Percentiles rank a stretch among this genome's conserved stretches.
Evolutionary conservation across 306 rosid species (phyloP).

Genomic region (Cicer bijugum): DNA sequence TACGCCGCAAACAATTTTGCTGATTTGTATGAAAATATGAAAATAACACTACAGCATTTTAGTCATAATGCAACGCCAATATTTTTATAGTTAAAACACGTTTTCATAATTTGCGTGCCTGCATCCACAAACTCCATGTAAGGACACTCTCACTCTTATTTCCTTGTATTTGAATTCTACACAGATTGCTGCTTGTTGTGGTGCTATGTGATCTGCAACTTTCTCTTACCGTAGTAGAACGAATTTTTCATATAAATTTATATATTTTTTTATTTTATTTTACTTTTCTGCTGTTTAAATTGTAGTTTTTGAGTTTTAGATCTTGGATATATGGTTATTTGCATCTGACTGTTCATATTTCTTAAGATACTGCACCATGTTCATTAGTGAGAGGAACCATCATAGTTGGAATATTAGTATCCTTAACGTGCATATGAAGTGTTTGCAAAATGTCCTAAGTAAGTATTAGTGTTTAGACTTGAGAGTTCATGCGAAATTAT

Average conservation of each 20-base stretch:
- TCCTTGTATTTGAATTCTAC: not conserved
- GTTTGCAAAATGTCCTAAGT: no score
- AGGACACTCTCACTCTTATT: conserved; percentile 10
- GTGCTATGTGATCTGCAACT: conserved; percentile 61
- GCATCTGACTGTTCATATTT: conserved; percentile 34
- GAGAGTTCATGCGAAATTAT: no score
- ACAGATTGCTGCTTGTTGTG: conserved; percentile 87
- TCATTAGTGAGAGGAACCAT: no score
- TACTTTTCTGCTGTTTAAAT: conserved; percentile 16
- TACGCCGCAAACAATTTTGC: no score
- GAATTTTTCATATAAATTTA: not conserved
- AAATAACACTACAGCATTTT: no score
- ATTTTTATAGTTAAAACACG: no score
- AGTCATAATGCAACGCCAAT: no score
- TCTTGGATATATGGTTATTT: conserved; percentile 41
- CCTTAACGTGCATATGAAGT: no score
- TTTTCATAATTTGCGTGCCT: no score
- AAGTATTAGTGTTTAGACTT: no score
- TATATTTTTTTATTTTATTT: not conserved
- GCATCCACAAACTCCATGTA: conserved; percentile 57
- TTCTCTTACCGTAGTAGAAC: not conserved
- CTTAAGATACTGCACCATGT: not conserved
- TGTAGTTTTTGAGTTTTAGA: not conserved
- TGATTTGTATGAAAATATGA: no score
- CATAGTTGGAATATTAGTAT: no score